Conservation (phyloP, 2,329 filamentous ascomycete genomes). For the Pseudogymnoascus sp. region DNA sequence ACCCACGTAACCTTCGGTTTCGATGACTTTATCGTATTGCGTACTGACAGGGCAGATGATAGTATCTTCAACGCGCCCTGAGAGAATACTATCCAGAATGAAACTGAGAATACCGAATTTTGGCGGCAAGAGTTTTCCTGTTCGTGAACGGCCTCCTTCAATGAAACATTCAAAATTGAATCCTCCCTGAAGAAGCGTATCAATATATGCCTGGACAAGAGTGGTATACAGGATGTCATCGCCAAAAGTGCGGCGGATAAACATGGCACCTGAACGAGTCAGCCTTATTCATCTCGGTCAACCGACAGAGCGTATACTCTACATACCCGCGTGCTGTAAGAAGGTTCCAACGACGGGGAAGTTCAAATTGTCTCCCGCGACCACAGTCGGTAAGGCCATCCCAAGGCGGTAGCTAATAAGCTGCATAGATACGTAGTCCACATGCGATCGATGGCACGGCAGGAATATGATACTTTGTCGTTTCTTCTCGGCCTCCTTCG, state of each 20-base stretch:
- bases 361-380: constrained; percentile 93
- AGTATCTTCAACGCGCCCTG: constrained; percentile 78
- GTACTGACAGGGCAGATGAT: constrained; percentile 94
- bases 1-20: constrained; percentile 92
- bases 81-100: constrained; percentile 80
- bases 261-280: constrained; percentile 63
- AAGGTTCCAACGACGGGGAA: constrained; percentile 86
- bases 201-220: constrained; percentile 93
- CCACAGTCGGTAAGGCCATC: constrained; percentile 79
- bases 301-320: background rate
- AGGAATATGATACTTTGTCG: constrained; percentile 95
- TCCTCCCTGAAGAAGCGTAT: constrained; percentile 80
- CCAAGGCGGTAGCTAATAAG: constrained; percentile 92
- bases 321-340: constrained; percentile 73
- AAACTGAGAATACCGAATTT: constrained; percentile 95
- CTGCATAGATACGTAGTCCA: constrained; percentile 93
- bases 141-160: constrained; percentile 85
- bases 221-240: constrained; percentile 86
- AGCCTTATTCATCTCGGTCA: background rate
- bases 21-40: constrained; percentile 98
- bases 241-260: constrained; percentile 85
- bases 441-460: constrained; percentile 88
- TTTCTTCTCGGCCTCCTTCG: constrained; percentile 71
- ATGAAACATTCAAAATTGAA: constrained; percentile 98
- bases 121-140: constrained; percentile 84